These are phyloP conservation scores for Alternaria longipes DNA, from an alignment of 2,329 filamentous ascomycete genomes.

Conservation along the genomic window DNA sequence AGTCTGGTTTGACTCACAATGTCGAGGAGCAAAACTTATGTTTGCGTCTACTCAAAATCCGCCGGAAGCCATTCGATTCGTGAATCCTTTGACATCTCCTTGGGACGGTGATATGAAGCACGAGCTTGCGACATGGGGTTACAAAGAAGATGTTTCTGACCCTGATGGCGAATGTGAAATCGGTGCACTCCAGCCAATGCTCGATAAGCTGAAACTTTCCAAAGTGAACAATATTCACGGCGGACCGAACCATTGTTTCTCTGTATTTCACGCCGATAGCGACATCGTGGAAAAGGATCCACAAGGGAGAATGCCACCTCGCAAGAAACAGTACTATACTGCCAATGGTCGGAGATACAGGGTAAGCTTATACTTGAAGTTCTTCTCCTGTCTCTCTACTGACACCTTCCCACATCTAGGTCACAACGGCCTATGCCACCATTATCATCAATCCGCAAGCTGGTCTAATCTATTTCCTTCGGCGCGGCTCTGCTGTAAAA, in stretches of 20 bases:
- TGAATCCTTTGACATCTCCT: not conserved
- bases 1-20: not conserved
- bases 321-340: no score
- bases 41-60: not conserved
- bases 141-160: not conserved
- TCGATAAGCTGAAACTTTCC: not conserved
- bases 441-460: not conserved
- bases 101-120: not conserved
- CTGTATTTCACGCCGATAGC: no score
- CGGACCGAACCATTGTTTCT: no score
- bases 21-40: not conserved
- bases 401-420: not conserved
- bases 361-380: no score
- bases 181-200: not conserved
- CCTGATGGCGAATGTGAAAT: not conserved
- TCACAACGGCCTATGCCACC: not conserved
- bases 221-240: no score
- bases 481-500: not conserved
- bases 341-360: no score
- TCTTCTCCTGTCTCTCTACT: no score
- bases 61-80: not conserved
- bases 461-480: conserved; percentile 2
- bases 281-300: no score
- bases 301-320: no score
- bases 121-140: conserved; percentile 1